Evolutionary conservation across 208 protist species (phyloP), one percentile per base, ranked within the genome.

Genomic region (Leishmania gerbilli): DNA sequence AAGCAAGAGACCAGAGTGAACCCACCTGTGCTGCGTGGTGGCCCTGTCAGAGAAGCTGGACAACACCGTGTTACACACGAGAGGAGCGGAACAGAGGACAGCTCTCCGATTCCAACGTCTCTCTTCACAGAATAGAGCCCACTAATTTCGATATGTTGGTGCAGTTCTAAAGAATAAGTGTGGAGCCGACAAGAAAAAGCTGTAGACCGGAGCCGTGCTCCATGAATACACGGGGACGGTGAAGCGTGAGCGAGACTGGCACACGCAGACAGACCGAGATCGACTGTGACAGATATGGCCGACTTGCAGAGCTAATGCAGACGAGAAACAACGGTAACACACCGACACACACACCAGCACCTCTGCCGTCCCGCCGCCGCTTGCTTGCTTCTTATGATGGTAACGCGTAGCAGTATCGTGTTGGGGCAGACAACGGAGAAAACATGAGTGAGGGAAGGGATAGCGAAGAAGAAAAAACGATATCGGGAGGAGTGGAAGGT

Each of bases 211-310:
- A 11, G 79, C 56, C 65, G n/a, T 82, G 49, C 47, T 67, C 75
- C 55, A 88, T 68, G 56, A 84, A 47, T n/a, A 71, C 8, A 71
- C 8, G n/a, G 15, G 15, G 64, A 37, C 60, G 1, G 21, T 67
- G 27, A 34, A 42, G 64, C 13, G 64, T 42, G 31, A 19, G 64
- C 64, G 34, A 45, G 8, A 62, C 7, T 8, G 34, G 5, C 34
- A 45, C n/a, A 69, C 64, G 45, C 34, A 69, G 4, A 69, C 31
- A 42, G 31, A 21, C 1, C 3, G 4, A 69, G 31, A 40, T 5
- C 17, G 4, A 65, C 60, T 37, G 27, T 1, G 60, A 37, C 9
- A 11, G 27, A 15, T 34, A 65, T 3, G 3, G 27, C 6, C 0
- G 9, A 17, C 6, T 17, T 65, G 6, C 27, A 34, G 60, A 65